Percentiles rank a stretch among this genome's conserved stretches.
These are phyloP conservation scores for Lepiota venenata DNA, from an alignment of 768 basidiomycete genomes.

Conservation along the genomic window DNA sequence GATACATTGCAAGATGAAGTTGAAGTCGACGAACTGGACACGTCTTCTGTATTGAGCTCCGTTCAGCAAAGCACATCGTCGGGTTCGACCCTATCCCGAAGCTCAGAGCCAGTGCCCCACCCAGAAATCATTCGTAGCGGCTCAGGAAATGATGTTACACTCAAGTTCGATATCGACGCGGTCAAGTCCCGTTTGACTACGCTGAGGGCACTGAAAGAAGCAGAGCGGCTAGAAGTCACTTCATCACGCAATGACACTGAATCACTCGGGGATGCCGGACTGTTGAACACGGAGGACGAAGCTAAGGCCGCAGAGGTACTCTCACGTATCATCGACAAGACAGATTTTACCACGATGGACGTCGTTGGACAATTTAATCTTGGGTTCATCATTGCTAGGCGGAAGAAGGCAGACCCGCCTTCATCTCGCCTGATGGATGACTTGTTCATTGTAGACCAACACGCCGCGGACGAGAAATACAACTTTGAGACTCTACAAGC, in stretches of 20 bases:
- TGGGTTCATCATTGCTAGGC: conserved; percentile 87
- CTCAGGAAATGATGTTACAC: conserved; percentile 21
- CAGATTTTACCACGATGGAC: conserved; percentile 81
- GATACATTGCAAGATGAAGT: neutral
- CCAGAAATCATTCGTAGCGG: conserved; percentile 41
- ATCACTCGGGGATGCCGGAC: conserved; percentile 31
- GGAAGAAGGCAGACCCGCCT: conserved; percentile 29
- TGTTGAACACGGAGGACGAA: conserved; percentile 44
- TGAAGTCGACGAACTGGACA: conserved; percentile 19
- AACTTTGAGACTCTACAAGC: conserved; percentile 95
- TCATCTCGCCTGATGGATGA: conserved; percentile 56
- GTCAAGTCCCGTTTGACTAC: conserved; percentile 18
- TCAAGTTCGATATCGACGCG: conserved; percentile 27
- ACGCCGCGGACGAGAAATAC: conserved; percentile 97
- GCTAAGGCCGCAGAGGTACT: conserved; percentile 62
- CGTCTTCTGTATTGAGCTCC: conserved; percentile 18
- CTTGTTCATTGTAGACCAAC: conserved; percentile 95
- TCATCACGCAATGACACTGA: conserved; percentile 1
- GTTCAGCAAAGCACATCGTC: conserved; percentile 12
- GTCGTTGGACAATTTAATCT: conserved; percentile 94
- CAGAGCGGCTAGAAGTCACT: conserved; percentile 1
- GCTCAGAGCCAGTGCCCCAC: conserved; percentile 15
- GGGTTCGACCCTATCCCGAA: conserved; percentile 8
- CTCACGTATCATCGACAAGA: conserved; percentile 81
- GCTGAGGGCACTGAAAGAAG: neutral